Conservation (phyloP, 192 early-diverging fungal genomes). For the Backusella macrospora region DNA sequence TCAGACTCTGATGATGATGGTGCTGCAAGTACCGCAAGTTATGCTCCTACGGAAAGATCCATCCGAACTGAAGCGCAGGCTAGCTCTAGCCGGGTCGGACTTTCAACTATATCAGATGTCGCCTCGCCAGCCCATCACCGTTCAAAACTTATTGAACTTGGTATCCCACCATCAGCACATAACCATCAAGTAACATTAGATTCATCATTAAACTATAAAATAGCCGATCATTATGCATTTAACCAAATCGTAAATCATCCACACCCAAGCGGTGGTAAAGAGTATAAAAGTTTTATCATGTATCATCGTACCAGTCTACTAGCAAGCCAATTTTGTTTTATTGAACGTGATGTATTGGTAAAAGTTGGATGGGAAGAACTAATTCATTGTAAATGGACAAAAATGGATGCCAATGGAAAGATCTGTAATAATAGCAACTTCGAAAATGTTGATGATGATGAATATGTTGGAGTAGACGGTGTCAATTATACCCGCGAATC, state of each 20-base stretch:
- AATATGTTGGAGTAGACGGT: neutral
- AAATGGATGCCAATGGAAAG: slow-evolving; percentile 39
- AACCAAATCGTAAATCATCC: neutral
- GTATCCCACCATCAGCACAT: neutral
- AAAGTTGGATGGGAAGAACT: slow-evolving; percentile 61
- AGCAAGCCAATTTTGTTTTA: slow-evolving; percentile 61
- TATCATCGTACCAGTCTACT: slow-evolving; percentile 49
- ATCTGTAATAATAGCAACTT: neutral
- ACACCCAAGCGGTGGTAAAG: neutral
- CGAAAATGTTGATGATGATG: slow-evolving; percentile 7
- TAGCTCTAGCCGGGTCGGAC: slow-evolving; percentile 1
- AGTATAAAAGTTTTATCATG: slow-evolving; percentile 36
- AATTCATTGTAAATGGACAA: slow-evolving; percentile 56
- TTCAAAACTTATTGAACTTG: slow-evolving; percentile 16
- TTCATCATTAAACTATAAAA: neutral
- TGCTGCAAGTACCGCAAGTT: neutral
- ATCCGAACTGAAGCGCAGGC: slow-evolving; percentile 19
- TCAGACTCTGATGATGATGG: slow-evolving; percentile 21
- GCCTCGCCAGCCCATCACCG: neutral
- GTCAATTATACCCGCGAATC: slow-evolving; percentile 25
- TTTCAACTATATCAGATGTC: neutral
- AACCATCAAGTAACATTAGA: neutral
- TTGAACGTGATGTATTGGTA: slow-evolving; percentile 53
- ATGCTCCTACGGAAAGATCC: slow-evolving; percentile 14
- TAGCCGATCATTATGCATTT: neutral